phyloP scores from a whole-genome alignment of 2,329 filamentous ascomycete species.

The Zymoseptoria crescenta region DNA sequence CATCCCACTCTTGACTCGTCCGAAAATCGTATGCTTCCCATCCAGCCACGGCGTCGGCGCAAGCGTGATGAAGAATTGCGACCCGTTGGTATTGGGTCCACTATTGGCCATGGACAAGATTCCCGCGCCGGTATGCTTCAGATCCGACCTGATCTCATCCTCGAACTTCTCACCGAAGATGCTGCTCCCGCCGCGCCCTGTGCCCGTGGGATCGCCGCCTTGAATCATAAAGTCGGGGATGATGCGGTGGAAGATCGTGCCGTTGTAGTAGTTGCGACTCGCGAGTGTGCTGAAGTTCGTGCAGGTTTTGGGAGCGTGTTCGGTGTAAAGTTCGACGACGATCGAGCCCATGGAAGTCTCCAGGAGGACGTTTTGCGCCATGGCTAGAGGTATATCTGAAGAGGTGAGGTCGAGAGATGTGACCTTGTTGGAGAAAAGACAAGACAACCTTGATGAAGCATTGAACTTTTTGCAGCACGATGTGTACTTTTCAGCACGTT shows the following conservation, averaged over 20 bases:
- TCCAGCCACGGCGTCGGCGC: conserved; percentile 94
- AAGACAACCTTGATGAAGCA: not conserved
- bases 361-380: conserved; percentile 71
- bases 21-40: conserved; percentile 95
- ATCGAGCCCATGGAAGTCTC: conserved; percentile 85
- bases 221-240: conserved; percentile 97
- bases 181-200: conserved; percentile 75
- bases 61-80: conserved; percentile 92
- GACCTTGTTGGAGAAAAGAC: not conserved
- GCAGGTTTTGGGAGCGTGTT: conserved; percentile 64
- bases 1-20: conserved; percentile 77
- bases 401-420: not conserved
- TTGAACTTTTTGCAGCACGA: not conserved
- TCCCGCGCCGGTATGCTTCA: conserved; percentile 81
- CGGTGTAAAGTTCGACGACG: conserved; percentile 78
- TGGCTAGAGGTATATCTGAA: conserved; percentile 29
- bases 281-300: conserved; percentile 70
- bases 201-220: conserved; percentile 77
- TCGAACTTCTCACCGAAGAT: conserved; percentile 93
- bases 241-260: conserved; percentile 80
- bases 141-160: conserved; percentile 70
- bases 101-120: conserved; percentile 96
- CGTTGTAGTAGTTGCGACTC: conserved; percentile 79
- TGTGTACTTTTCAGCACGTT: not conserved
- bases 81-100: conserved; percentile 87